These are phyloP conservation scores for Pyrenula massariospora DNA, from an alignment of 495 filamentous ascomycete species.

Conservation along the genomic window DNA sequence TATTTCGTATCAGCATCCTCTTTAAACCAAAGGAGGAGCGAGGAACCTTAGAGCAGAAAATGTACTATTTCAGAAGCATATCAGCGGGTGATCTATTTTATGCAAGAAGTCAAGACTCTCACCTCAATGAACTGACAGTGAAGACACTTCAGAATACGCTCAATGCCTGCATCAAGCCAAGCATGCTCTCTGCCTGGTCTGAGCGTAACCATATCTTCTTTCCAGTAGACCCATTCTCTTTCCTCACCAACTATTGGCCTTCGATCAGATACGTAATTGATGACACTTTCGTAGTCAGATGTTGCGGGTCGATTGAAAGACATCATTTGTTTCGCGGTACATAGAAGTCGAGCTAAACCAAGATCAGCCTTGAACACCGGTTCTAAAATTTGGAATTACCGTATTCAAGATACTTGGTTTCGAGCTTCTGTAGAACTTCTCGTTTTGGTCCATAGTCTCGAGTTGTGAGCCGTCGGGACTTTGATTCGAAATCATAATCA, in stretches of 20 bases:
- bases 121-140: conserved; percentile 7
- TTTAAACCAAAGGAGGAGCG: not conserved
- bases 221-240: conserved; percentile 4
- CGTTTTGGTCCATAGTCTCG: not conserved
- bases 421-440: not conserved
- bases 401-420: not conserved
- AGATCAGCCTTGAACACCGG: not conserved
- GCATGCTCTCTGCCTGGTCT: conserved; percentile 11
- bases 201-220: conserved; percentile 14
- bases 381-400: not conserved
- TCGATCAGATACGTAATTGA: conserved; percentile 6
- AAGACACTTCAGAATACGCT: conserved; percentile 6
- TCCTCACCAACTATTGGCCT: conserved; percentile 7
- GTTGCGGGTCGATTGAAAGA: conserved; percentile 6
- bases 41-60: conserved; percentile 7
- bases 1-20: not conserved
- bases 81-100: not conserved
- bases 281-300: conserved; percentile 10
- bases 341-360: conserved; percentile 8
- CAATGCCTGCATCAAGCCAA: conserved; percentile 9
- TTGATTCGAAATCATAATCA: conserved; percentile 1
- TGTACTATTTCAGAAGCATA: conserved; percentile 1
- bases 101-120: not conserved
- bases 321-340: conserved; percentile 12
- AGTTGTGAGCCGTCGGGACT: conserved; percentile 2